A percentile compares a stretch with the other conserved stretches of the same genome.
These are phyloP conservation scores for Yamadazyma spencermartinsiae DNA, from an alignment of 1,139 yeast species.

Conservation along the genomic window DNA sequence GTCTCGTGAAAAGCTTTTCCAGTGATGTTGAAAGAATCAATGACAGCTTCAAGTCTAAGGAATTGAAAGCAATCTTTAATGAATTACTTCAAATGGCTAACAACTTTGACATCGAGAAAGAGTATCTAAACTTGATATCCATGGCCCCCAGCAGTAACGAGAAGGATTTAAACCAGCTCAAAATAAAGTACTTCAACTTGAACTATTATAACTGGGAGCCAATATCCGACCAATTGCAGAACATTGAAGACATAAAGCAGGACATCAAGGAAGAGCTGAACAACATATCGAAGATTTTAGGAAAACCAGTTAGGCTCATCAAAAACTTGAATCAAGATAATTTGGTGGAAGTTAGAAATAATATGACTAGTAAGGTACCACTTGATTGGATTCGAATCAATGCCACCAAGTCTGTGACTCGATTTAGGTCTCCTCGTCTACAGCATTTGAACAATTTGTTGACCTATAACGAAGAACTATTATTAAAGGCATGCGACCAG, in stretches of 20 bases:
- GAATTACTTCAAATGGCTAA: constrained; percentile 21
- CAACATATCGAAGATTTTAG: constrained; percentile 43
- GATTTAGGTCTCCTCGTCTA: constrained; percentile 69
- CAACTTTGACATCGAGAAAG: constrained; percentile 20
- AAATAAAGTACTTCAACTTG: constrained; percentile 54
- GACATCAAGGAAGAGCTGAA: constrained; percentile 53
- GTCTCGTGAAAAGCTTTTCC: constrained; percentile 27
- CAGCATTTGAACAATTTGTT: constrained; percentile 51
- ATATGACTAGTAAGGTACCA: constrained; percentile 58
- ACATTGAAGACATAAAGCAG: constrained; percentile 45
- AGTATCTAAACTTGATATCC: constrained; percentile 55
- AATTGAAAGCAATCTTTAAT: constrained; percentile 24
- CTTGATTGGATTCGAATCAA: constrained; percentile 72
- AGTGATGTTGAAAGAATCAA: constrained; percentile 14
- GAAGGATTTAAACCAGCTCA: constrained; percentile 31
- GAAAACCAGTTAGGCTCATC: constrained; percentile 56
- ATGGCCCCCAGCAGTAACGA: constrained; percentile 36
- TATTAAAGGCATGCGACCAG: constrained; percentile 53
- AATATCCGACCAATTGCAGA: constrained; percentile 38
- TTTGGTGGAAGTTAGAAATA: constrained; percentile 71
- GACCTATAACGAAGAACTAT: constrained; percentile 62
- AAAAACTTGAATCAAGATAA: constrained; percentile 66
- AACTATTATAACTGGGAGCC: constrained; percentile 39
- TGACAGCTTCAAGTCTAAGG: constrained; percentile 21
- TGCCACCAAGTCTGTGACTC: constrained; percentile 67